Conservation (phyloP, 2,329 filamentous ascomycete genomes). For the Simplicillium sp. region DNA sequence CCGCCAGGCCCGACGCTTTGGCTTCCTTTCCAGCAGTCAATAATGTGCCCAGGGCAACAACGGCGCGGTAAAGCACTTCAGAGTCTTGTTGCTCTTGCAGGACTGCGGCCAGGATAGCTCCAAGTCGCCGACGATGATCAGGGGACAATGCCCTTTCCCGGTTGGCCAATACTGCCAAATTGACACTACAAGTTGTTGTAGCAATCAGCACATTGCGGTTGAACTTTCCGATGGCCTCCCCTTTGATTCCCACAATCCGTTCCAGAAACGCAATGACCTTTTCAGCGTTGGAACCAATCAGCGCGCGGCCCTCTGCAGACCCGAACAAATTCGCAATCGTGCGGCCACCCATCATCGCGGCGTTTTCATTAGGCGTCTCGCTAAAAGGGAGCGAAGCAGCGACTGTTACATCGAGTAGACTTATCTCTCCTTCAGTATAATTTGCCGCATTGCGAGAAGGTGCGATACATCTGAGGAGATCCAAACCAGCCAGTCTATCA, state of each 20-base stretch:
- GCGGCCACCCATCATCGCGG: conserved; percentile 77
- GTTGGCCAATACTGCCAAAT: conserved; percentile 65
- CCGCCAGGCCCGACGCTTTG: conserved; percentile 26
- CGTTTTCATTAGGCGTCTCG: conserved; percentile 60
- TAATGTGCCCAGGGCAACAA: conserved; percentile 73
- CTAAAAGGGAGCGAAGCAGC: conserved; percentile 29
- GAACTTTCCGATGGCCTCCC: conserved; percentile 36
- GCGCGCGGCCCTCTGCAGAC: conserved; percentile 58
- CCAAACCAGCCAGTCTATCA: conserved; percentile 74
- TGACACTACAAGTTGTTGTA: conserved; percentile 72
- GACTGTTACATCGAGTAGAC: conserved; percentile 48
- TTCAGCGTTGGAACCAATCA: conserved; percentile 50
- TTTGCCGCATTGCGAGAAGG: conserved; percentile 58
- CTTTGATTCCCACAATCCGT: conserved; percentile 44
- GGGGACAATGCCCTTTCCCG: conserved; percentile 29
- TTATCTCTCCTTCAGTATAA: conserved; percentile 41
- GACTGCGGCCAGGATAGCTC: conserved; percentile 54
- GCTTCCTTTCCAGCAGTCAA: conserved; percentile 43
- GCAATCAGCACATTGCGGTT: conserved; percentile 82
- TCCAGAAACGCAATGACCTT: conserved; percentile 54
- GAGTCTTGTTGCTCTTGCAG: conserved; percentile 61
- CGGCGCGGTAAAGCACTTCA: conserved; percentile 72
- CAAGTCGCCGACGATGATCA: conserved; percentile 29
- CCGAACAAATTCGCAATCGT: conserved; percentile 77
- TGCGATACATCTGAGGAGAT: conserved; percentile 76